Conservation (phyloP, 805 yeast species). For the Jamesozyma rosinii region DNA sequence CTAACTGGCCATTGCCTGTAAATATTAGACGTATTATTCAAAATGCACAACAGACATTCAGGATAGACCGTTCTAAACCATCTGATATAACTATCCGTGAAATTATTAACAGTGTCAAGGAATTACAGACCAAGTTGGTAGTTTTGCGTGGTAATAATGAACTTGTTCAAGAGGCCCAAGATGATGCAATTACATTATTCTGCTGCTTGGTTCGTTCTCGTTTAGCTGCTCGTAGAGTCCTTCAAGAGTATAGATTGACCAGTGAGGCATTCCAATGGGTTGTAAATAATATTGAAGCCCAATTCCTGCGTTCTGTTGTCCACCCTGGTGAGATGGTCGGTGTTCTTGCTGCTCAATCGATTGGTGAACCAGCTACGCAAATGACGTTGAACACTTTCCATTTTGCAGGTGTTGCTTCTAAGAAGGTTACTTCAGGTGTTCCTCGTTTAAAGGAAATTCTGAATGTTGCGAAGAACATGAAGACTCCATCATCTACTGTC, state of each 20-base stretch:
- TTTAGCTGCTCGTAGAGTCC: conserved; percentile 78
- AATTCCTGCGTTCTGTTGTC: conserved; percentile 82
- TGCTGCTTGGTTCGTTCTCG: conserved; percentile 89
- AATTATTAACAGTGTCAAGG: conserved; percentile 61
- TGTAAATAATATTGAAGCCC: conserved; percentile 85
- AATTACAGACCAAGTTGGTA: conserved; percentile 53
- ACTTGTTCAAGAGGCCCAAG: conserved; percentile 76
- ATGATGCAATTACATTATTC: conserved; percentile 81
- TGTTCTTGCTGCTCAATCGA: conserved; percentile 93
- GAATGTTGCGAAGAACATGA: conserved; percentile 95
- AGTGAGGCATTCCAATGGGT: conserved; percentile 92
- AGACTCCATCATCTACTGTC: conserved; percentile 98
- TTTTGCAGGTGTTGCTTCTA: conserved; percentile 95
- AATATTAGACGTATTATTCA: conserved; percentile 93
- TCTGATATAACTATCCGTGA: conserved; percentile 83
- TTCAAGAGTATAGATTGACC: conserved; percentile 81
- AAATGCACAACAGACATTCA: conserved; percentile 95
- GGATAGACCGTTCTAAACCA: conserved; percentile 80
- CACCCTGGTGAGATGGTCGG: conserved; percentile 99
- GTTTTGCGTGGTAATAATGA: conserved; percentile 78
- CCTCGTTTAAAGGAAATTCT: conserved; percentile 97
- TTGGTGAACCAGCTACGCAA: conserved; percentile 97
- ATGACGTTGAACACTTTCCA: conserved; percentile 97
- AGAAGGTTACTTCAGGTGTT: conserved; percentile 93
- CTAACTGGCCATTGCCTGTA: conserved; percentile 95